Evolutionary conservation across 2,329 filamentous ascomycete genomes (phyloP).

Genomic region (Pseudogymnoascus sp.): DNA sequence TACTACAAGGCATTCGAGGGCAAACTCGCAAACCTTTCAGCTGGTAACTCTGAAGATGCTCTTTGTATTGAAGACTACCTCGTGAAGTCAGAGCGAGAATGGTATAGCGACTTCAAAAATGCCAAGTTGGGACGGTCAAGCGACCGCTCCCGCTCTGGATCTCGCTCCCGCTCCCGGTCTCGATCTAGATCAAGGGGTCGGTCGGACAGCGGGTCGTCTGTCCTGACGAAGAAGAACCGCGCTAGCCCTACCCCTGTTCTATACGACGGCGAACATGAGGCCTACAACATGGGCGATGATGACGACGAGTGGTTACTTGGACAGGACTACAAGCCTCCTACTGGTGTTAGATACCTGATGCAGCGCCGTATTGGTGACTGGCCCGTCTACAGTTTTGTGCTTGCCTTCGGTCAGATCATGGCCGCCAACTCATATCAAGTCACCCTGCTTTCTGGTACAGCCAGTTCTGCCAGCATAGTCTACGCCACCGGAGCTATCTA

Average conservation of each 20-base stretch:
- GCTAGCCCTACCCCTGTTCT: not conserved
- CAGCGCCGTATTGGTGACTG: conserved; percentile 52
- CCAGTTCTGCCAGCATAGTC: conserved; percentile 48
- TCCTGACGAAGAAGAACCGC: conserved; percentile 1
- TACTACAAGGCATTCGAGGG: conserved; percentile 52
- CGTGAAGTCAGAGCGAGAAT: conserved; percentile 57
- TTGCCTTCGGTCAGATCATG: conserved; percentile 53
- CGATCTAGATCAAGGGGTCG: not conserved
- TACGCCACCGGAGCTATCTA: conserved; percentile 55
- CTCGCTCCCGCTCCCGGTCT: not conserved
- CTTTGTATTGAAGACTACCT: conserved; percentile 60
- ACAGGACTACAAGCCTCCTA: conserved; percentile 43
- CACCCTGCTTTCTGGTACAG: conserved; percentile 56
- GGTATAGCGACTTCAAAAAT: conserved; percentile 52
- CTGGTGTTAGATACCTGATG: conserved; percentile 46
- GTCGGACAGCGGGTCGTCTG: not conserved
- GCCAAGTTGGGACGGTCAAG: conserved; percentile 42
- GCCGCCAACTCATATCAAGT: conserved; percentile 61
- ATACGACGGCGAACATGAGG: not conserved
- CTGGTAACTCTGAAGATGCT: conserved; percentile 47
- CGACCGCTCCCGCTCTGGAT: conserved; percentile 4
- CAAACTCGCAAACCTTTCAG: conserved; percentile 44
- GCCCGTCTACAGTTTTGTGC: conserved; percentile 54
- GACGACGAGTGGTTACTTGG: conserved; percentile 50
- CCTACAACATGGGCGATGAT: conserved; percentile 20